Evolutionary conservation across 495 filamentous ascomycete species (phyloP), one percentile per base, ranked within the genome.

Genomic region (Staphylotrichum longicolle): DNA sequence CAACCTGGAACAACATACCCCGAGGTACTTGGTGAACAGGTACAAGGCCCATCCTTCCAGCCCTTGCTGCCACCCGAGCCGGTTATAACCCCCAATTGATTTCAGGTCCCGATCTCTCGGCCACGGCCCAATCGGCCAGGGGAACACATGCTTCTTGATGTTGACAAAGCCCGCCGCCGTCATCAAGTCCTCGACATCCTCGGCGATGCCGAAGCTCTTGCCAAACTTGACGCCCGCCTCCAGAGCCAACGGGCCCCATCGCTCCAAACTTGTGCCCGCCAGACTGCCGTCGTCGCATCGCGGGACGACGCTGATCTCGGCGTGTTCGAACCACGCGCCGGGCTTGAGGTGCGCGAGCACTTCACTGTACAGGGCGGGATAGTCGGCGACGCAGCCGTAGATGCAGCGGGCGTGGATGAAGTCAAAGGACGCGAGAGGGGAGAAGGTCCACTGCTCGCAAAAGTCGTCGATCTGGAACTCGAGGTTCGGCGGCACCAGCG

Each of bases 381-480:
- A 45, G 42, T 45, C 42, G 42, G 42, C 42, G 12, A 45, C 42
- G 42, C 42, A 45, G 9, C 42, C 42, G 42, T 45, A 45, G 42
- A 45, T 45, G n/a, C 42, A 45, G 42, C 42, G 42, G 11, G 42
- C 42, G 42, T 45, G 42, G 42, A 45, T 45, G 12, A 45, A 45
- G n/a, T 45, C 42, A 11, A 45, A 45, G 9, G 42, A 45, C 9
- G 42, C 42, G 7, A n/a, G 42, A 7, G 42, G 42, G 11, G 42
- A 14, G 12, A 45, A 45, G 42, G 42, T 45, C 42, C 42, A 45
- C 42, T 45, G 42, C n/a, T 45, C 11, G 42, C 42, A 45, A 11
- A 45, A 45, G 42, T 45, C 42, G 42, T 45, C 42, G 42, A 45
- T 45, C 4, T 45, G 42, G 42, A 45, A 12, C 42, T 45, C 42